phyloP scores from a whole-genome alignment of 2,329 filamentous ascomycete species.

The Trichoderma lentiforme region DNA sequence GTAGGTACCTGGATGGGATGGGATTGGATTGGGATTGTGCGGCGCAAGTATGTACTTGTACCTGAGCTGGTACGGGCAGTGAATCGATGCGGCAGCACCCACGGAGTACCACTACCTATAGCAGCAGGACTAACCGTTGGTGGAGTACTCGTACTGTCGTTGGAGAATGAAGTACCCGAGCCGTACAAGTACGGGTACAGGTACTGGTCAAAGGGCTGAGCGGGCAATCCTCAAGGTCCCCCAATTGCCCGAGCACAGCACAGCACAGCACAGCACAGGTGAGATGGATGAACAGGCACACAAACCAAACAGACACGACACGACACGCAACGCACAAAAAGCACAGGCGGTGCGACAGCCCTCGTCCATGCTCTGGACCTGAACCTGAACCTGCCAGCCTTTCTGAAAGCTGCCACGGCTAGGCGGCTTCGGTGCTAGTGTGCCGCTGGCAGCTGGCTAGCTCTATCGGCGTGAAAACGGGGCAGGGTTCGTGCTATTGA shows the following conservation, averaged over 20 bases:
- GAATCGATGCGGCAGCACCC: background rate
- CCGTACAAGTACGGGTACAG: background rate
- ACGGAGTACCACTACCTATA: background rate
- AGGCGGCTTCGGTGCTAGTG: background rate
- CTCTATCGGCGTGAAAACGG: slow-evolving; percentile 5
- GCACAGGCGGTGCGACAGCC: background rate
- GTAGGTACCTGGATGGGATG: background rate
- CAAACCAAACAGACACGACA: too few relatives aligned
- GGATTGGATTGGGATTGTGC: background rate
- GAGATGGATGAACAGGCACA: background rate
- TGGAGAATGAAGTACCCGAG: too few relatives aligned
- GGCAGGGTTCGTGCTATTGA: background rate
- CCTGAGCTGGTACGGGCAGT: background rate
- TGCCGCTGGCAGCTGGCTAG: background rate
- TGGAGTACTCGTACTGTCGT: background rate
- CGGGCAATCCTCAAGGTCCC: background rate
- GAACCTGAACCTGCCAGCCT: background rate
- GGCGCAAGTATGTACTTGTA: background rate
- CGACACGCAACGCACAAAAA: background rate
- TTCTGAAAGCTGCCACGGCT: background rate
- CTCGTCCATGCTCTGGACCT: background rate
- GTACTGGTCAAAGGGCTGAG: background rate
- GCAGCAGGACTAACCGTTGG: background rate
- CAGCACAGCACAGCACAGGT: background rate
- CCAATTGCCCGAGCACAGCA: background rate